Evolutionary conservation across 768 basidiomycete species (phyloP).

Genomic region (Rhodotorula paludigena): DNA sequence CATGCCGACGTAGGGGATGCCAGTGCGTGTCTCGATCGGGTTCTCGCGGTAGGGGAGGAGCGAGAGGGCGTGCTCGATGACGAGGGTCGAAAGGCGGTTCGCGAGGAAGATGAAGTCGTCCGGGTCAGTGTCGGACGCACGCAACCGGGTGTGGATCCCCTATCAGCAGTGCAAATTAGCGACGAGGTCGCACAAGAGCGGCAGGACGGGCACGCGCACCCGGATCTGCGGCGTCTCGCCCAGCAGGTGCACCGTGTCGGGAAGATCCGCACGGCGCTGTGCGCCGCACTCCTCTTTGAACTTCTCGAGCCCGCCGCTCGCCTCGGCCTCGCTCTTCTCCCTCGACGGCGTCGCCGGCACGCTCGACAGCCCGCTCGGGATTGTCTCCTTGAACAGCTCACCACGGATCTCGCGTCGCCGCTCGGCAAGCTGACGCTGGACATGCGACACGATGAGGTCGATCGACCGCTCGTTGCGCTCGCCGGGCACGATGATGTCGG

Average conservation of each 20-base stretch:
- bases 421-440: slow-evolving; percentile 74
- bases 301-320: not conserved
- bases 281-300: slow-evolving; percentile 7
- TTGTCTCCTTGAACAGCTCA: slow-evolving; percentile 55
- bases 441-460: slow-evolving; percentile 85
- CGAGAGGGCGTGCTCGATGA: slow-evolving; percentile 78
- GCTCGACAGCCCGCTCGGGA: not conserved
- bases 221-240: slow-evolving; percentile 73
- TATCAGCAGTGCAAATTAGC: slow-evolving; percentile 43
- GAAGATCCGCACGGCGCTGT: slow-evolving; percentile 25
- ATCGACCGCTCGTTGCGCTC: slow-evolving; percentile 83
- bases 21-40: slow-evolving; percentile 59
- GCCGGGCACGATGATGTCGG: slow-evolving; percentile 97
- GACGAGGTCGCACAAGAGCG: not conserved
- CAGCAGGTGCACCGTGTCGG: slow-evolving; percentile 59
- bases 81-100: slow-evolving; percentile 74
- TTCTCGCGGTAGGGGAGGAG: slow-evolving; percentile 64
- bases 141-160: slow-evolving; percentile 84
- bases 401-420: slow-evolving; percentile 68
- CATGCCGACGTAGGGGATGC: slow-evolving; percentile 53
- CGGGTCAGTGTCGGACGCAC: slow-evolving; percentile 61
- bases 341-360: slow-evolving; percentile 9
- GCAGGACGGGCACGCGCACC: slow-evolving; percentile 51
- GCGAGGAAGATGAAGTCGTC: slow-evolving; percentile 92
- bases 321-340: slow-evolving; percentile 14